Conservation (phyloP, 2,329 filamentous ascomycete species). For the Alternaria rosae region DNA sequence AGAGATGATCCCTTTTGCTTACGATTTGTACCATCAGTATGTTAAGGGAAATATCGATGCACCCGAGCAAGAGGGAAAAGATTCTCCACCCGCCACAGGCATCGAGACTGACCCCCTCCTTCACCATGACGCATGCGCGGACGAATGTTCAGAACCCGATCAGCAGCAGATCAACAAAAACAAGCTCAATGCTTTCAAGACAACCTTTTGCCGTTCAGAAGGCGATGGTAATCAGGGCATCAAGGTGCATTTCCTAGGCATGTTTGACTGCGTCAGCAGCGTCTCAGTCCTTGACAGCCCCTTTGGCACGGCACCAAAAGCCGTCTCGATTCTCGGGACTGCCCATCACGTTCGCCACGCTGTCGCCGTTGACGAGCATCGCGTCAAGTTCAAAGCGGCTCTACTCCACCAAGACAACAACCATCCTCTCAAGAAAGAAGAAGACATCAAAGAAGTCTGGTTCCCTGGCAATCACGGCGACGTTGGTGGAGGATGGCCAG, state of each 20-base stretch:
- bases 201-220: slow-evolving; percentile 50
- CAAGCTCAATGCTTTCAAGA: slow-evolving; percentile 49
- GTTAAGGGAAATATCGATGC: slow-evolving; percentile 15
- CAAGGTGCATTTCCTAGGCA: slow-evolving; percentile 54
- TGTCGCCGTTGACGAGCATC: slow-evolving; percentile 54
- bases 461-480: slow-evolving; percentile 55
- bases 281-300: slow-evolving; percentile 53
- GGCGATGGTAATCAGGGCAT: slow-evolving; percentile 34
- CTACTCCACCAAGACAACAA: slow-evolving; percentile 48
- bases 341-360: slow-evolving; percentile 54
- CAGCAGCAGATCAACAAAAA: slow-evolving; percentile 40
- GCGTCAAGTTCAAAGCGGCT: slow-evolving; percentile 54
- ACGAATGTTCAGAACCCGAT: neutral
- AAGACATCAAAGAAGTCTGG: slow-evolving; percentile 49
- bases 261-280: slow-evolving; percentile 54
- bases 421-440: neutral
- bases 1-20: slow-evolving; percentile 30
- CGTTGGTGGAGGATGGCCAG: slow-evolving; percentile 51
- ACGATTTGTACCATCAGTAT: slow-evolving; percentile 15
- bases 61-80: slow-evolving; percentile 47
- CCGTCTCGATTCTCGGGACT: slow-evolving; percentile 29
- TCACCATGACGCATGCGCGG: neutral
- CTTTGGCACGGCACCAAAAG: slow-evolving; percentile 49
- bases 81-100: slow-evolving; percentile 24
- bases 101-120: slow-evolving; percentile 23